Evolutionary conservation across 2,329 filamentous ascomycete species (phyloP), one percentile per base, ranked within the genome.

Genomic region (Zymoseptoria brevis): DNA sequence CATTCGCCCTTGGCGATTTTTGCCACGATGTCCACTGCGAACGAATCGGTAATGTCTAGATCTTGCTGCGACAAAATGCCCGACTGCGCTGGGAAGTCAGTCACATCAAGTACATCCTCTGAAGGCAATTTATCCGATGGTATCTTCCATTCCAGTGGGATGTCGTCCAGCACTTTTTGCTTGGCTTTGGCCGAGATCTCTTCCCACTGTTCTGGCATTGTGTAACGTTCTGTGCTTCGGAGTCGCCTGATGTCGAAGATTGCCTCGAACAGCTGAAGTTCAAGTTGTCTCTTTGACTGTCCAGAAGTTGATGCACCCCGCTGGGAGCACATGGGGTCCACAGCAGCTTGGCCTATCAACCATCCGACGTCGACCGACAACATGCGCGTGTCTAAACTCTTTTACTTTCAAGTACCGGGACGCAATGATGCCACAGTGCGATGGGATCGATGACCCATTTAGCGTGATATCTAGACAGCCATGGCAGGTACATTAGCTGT

Each of bases 61-160:
- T 83, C 81, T n/a, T 72, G 62, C 2, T 71, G 49, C 1, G 75
- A 83, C 63, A 88, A 85, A 78, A 84, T 85, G 2, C 83, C 83
- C 1, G 83, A 87, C 67, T 67, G 66, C 26, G 66, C 66, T 2
- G 84, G 83, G 72, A 84, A 86, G 3, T 64, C 65, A 0, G 80
- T 82, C 16, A 87, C 81, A 66, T 87, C 79, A 52, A 80, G 73
- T 66, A 83, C 79, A 35, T 77, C 75, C 0, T 77, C 76, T 0
- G 80, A 75, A 2, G 85, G 84, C 0, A 86, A 67, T 50, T 84
- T 71, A 53, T 79, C 68, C 5, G 71, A 69, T 0, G 83, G 82
- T 5, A 87, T 77, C 56, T 77, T 75, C 80, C 83, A 87, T 67
- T 85, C 79, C 1, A 74, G 57, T 0, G 85, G 84, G 56, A 87